Conservation (phyloP, 2,329 filamentous ascomycete species). For the Fusarium sp. region DNA sequence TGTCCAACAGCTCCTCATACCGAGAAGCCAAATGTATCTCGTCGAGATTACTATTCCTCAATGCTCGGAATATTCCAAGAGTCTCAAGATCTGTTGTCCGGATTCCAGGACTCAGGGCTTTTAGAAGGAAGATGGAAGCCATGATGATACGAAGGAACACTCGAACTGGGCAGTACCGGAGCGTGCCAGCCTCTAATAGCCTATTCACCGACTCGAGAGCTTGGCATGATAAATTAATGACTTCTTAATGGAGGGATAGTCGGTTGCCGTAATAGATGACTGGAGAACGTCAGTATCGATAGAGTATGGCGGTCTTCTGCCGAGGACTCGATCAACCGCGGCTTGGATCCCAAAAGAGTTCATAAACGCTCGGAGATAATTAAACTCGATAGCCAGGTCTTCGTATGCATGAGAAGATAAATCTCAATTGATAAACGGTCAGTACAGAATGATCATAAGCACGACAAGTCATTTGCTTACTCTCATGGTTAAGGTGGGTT, state of each 20-base stretch:
- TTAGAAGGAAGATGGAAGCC: conserved; percentile 64
- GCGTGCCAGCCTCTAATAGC: conserved; percentile 54
- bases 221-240: conserved; percentile 62
- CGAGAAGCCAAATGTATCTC: conserved; percentile 31
- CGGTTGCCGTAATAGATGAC: conserved; percentile 55
- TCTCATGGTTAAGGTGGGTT: neutral
- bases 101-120: conserved; percentile 34
- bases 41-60: conserved; percentile 13
- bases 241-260: conserved; percentile 66
- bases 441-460: accelerated
- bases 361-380: conserved; percentile 54
- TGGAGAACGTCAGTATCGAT: conserved; percentile 30
- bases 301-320: neutral
- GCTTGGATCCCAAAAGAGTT: conserved; percentile 64
- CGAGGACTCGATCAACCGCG: conserved; percentile 56
- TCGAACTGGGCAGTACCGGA: conserved; percentile 63
- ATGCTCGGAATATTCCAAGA: neutral
- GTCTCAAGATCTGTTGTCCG: conserved; percentile 13
- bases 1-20: conserved; percentile 23
- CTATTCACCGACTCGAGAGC: conserved; percentile 60
- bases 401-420: neutral
- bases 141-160: conserved; percentile 64
- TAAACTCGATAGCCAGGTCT: conserved; percentile 54
- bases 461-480: neutral
- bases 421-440: accelerated